Base-by-base conservation (phyloP, 257 asterid genomes). In the Gentiana macrophylla region DNA sequence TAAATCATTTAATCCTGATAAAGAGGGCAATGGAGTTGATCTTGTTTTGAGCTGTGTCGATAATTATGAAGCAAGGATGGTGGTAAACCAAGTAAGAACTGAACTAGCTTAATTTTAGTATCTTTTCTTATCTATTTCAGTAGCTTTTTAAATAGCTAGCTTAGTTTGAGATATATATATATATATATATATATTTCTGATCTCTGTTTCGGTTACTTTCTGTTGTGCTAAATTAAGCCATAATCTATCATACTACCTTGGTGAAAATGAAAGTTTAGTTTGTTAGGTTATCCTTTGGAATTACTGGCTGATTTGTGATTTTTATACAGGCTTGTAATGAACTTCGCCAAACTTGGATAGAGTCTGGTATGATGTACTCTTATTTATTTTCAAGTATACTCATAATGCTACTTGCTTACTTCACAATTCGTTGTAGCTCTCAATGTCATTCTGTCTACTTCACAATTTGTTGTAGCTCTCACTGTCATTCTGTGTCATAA, bases 31-130 rank as follows among this genome's bases (percentile, higher is more conserved):
- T 54, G 98, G 98, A 66, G 81, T 91, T 64, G 93, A 87, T 79
- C 98, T 91, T 57, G 84, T 91, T 61, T 80, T 91, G 61, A 91
- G 98, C 77, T 87, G 98, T 63, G 98, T 91, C 32, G 98, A 91
- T 77, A 91, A 91, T 79, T 91, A 91, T 67, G 98, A 91, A 81
- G 98, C 98, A 56, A 80, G 97, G 79, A 91, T 91, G 98, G 98
- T 87, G 62, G 97, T 91, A 63, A 91, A 91, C 83, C 98, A 91
- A 95, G 98, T 87, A 65, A 51, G 75, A 56, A 32, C 60, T 61
- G 53, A 52, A 64, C 44, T 50, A 12, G 41, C 55, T 51, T 50
- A 50, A 35, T 57, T 56, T 44, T 44, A 41, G 51, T 35, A 11
- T 44, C 37, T 8, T 35, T 13, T 44, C 34, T 8, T 4, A 43